Conservation (phyloP, 139 green algal species). For the Coelastrella sp. region DNA sequence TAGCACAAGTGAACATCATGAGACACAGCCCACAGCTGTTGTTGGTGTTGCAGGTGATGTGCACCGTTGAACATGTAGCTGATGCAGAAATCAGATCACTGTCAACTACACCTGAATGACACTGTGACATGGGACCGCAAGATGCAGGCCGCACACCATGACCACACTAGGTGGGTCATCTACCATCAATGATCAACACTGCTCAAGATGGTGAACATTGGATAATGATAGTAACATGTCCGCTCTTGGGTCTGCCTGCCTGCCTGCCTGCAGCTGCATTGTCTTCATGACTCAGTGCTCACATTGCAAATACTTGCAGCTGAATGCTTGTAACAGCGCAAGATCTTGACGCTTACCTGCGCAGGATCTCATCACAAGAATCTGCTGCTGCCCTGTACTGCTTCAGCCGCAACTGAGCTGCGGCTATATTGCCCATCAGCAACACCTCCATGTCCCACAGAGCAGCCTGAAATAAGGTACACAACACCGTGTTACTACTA, state of each 20-base stretch:
- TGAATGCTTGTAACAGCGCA: background rate
- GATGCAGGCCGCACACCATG: too few species aligned
- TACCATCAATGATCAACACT: too few species aligned
- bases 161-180: too few species aligned
- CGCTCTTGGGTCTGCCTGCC: too few species aligned
- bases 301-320: background rate
- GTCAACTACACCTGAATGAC: too few species aligned
- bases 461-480: background rate
- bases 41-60: too few species aligned
- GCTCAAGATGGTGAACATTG: too few species aligned
- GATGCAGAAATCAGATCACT: too few species aligned
- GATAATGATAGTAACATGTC: too few species aligned
- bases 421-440: slow-evolving; percentile 13
- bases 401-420: slow-evolving; percentile 18
- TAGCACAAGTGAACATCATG: background rate
- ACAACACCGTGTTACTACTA: background rate
- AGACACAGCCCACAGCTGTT: background rate
- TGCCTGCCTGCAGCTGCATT: too few species aligned
- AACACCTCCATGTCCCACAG: slow-evolving; percentile 17
- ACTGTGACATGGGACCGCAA: too few species aligned
- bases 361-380: background rate
- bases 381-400: background rate
- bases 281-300: background rate
- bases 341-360: background rate
- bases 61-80: too few species aligned